Evolutionary conservation across 768 basidiomycete species (phyloP), one percentile per base, ranked within the genome.

Genomic region (Auricularia cornea): DNA sequence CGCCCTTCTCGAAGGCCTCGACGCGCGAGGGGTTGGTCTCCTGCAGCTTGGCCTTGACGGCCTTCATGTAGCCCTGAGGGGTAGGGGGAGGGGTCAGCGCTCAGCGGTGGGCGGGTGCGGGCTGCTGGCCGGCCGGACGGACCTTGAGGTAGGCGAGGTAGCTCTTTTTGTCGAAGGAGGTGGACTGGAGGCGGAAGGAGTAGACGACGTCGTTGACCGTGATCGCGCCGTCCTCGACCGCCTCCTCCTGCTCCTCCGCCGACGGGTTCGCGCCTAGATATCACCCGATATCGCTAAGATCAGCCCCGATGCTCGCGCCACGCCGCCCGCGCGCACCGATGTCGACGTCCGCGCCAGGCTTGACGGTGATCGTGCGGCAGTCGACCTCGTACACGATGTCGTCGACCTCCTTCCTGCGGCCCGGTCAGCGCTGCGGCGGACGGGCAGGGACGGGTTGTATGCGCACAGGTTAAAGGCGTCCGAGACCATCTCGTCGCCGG

Each of bases 41-140:
- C 44, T 71, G 44, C 54, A 98, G 81, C 59, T 89, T 71, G 2
- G 69, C 72, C 79, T 97, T 94, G 74, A 98, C 78, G 14, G 82
- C 76, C 78, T 98, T 98, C 95, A 98, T 96, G 81, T 99, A 99
- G 16, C 78, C 85, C 91, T 94, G 65, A 54, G 18, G 33, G n/a
- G 59, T n/a, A n/a, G 29, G 28, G 40, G 23, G n/a, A 32, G 31
- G 12, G 52, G 23, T 38, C 41, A 1, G n/a, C 41, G 18, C n/a
- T 62, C 41, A 2, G 30, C 65, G 59, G 61, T 26, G 35, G 35
- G 59, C 5, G 67, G 51, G n/a, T n/a, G n/a, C n/a, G n/a, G n/a
- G n/a, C n/a, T n/a, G n/a, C n/a, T n/a, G n/a, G n/a, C 29, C 60
- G 26, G 64, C 57, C 35, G 54, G 6, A 68, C 72, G 38, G 51